A percentile compares a stretch with the other conserved stretches of the same genome.
Conservation (phyloP, 306 rosid genomes). For the Pueraria montana region DNA sequence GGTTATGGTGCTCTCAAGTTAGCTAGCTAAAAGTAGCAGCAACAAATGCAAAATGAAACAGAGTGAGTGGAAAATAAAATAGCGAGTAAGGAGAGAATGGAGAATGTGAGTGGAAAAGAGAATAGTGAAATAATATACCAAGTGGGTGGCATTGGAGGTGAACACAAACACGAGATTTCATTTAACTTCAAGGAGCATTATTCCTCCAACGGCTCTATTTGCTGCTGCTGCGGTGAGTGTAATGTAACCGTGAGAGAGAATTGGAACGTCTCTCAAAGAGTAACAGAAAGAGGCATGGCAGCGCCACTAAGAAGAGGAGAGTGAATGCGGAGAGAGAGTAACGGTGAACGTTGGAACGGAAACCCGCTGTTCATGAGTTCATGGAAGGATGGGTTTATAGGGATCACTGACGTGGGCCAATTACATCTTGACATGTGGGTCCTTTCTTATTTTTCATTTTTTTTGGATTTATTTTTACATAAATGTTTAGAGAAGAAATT, state of each 20-base stretch:
- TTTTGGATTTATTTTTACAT: not conserved
- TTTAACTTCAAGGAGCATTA: no score
- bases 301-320: not conserved
- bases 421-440: not conserved
- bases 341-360: slow-evolving; percentile 33
- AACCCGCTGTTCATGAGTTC: slow-evolving; percentile 35
- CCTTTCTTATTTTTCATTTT: not conserved
- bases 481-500: no score
- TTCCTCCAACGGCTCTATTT: slow-evolving; percentile 51
- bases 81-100: not conserved
- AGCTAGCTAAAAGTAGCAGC: slow-evolving; percentile 4
- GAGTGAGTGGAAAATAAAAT: not conserved
- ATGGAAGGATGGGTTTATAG: not conserved
- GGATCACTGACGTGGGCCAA: slow-evolving; percentile 49
- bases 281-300: not conserved
- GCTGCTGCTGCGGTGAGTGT: not conserved
- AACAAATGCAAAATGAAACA: slow-evolving; percentile 43
- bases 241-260: slow-evolving; percentile 20
- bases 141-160: slow-evolving; percentile 31
- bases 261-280: slow-evolving; percentile 23
- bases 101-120: slow-evolving; percentile 20
- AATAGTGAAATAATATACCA: not conserved
- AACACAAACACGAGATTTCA: not conserved
- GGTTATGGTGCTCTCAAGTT: not conserved
- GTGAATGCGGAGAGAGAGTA: slow-evolving; percentile 3